These are phyloP conservation scores for Trichoderma atrobrunneum DNA, from an alignment of 2,329 filamentous ascomycete genomes.

Conservation along the genomic window DNA sequence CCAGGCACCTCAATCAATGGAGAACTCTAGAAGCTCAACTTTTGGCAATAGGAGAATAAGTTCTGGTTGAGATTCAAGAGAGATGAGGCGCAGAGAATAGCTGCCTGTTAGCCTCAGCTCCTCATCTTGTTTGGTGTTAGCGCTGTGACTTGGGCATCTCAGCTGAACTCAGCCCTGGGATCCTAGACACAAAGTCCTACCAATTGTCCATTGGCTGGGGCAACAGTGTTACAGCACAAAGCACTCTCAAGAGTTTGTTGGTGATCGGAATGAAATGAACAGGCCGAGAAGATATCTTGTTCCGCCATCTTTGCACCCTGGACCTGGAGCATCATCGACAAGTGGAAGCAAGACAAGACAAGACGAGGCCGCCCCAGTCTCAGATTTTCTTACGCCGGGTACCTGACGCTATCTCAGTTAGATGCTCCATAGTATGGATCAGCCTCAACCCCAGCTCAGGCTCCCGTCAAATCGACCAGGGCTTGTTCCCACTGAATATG, in stretches of 20 bases:
- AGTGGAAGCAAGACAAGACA: not conserved
- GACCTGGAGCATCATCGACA: not conserved
- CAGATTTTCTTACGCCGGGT: not conserved
- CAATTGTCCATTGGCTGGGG: not conserved
- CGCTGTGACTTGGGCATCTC: slow-evolving; percentile 6
- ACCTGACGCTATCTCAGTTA: not conserved
- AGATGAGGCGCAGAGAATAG: not conserved
- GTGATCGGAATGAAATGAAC: not conserved
- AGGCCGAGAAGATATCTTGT: not conserved
- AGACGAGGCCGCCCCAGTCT: not conserved
- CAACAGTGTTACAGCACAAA: not conserved
- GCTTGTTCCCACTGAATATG: not conserved
- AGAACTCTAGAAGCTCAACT: not conserved
- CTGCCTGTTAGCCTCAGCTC: slow-evolving; percentile 1
- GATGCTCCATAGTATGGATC: not conserved
- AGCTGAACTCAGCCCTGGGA: not conserved
- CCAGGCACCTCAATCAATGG: not conserved
- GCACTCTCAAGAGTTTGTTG: fast-evolving
- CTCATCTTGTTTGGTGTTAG: not conserved
- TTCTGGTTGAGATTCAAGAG: not conserved
- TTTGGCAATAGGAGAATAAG: not conserved
- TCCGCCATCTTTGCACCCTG: not conserved
- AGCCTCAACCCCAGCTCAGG: not conserved
- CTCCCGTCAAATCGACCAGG: not conserved
- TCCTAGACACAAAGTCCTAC: not conserved